These are phyloP conservation scores for Escallonia rubra DNA, from an alignment of 129 eudicot species.

Conservation along the genomic window DNA sequence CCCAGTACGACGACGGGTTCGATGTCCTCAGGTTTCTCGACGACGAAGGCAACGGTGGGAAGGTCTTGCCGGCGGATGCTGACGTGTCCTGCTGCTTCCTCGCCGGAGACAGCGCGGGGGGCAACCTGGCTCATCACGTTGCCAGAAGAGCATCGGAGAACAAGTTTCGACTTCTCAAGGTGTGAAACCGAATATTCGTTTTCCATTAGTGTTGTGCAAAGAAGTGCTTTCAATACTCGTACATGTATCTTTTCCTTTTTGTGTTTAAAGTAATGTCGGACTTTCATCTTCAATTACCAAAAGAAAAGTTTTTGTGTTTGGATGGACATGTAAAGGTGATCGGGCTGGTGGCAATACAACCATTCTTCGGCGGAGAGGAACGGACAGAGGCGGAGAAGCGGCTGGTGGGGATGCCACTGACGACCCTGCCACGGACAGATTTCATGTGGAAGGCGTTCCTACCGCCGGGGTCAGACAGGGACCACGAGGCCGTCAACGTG, in stretches of 20 bases:
- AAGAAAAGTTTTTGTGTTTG: too few species aligned
- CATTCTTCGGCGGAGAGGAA: slow-evolving; percentile 26
- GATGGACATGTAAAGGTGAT: background rate
- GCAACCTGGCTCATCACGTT: slow-evolving; percentile 14
- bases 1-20: slow-evolving; percentile 30
- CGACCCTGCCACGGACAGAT: slow-evolving; percentile 13
- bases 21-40: slow-evolving; percentile 25
- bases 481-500: slow-evolving; percentile 24
- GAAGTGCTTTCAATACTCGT: too few species aligned
- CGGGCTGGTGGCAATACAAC: slow-evolving; percentile 23
- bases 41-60: background rate
- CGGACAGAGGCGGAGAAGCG: slow-evolving; percentile 9
- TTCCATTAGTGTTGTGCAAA: too few species aligned
- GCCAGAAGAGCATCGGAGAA: background rate
- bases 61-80: slow-evolving; percentile 11
- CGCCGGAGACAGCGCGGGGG: slow-evolving; percentile 20
- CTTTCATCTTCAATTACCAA: too few species aligned
- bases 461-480: slow-evolving; percentile 2
- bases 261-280: too few species aligned
- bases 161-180: slow-evolving; percentile 1
- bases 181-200: background rate
- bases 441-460: slow-evolving; percentile 23
- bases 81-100: background rate
- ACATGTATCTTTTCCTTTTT: too few species aligned
- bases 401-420: slow-evolving; percentile 3